Base-by-base conservation (phyloP, 768 basidiomycete genomes). In the Trametopsis cervina region DNA sequence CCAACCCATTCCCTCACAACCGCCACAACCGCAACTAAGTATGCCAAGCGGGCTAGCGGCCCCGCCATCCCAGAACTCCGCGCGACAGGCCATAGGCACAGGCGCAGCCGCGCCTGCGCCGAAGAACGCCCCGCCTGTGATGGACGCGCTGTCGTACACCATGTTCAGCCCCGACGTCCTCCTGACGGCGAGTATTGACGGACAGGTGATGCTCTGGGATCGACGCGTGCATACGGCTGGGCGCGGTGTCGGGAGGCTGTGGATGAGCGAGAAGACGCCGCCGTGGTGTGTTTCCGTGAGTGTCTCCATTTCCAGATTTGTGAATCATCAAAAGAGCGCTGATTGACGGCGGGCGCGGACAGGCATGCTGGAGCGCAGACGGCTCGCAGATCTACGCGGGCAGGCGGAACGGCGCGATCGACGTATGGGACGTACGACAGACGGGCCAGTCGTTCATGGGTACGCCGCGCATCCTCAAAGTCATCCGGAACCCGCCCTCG, bases 281-380 rank as follows among this genome's bases (percentile, higher is more conserved):
- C 91, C 90, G 10, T 97, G 93, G 92, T 96, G 92, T 66, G 77
- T 95, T 59, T 93, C 93, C 53, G 95, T 97, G 65, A 60, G 81
- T 70, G 40, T 45, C 12, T 20, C 26, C 50, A 43, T 23, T 25
- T 29, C 20, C 35, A 23, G 4, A 24, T 49, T 42, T 42, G 50
- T 27, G 44, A n/a, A n/a, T n/a, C n/a, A n/a, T n/a, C n/a, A n/a
- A 52, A 40, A 12, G 21, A 27, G 37, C 22, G 5, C 25, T 41
- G 15, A 33, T 15, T 33, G 29, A 33, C 29, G 29, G n/a, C 15
- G 29, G 9, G 15, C 15, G 29, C 15, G 9, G 29, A 33, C 29
- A 98, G 94, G 93, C 94, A 13, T 93, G 88, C 63, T 98, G 95
- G 93, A 92, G 91, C 4, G 76, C 81, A 2, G 82, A 91, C 54